These are phyloP conservation scores for Pseudoneurospora amorphoporcata DNA, from an alignment of 495 filamentous ascomycete genomes.

Conservation along the genomic window DNA sequence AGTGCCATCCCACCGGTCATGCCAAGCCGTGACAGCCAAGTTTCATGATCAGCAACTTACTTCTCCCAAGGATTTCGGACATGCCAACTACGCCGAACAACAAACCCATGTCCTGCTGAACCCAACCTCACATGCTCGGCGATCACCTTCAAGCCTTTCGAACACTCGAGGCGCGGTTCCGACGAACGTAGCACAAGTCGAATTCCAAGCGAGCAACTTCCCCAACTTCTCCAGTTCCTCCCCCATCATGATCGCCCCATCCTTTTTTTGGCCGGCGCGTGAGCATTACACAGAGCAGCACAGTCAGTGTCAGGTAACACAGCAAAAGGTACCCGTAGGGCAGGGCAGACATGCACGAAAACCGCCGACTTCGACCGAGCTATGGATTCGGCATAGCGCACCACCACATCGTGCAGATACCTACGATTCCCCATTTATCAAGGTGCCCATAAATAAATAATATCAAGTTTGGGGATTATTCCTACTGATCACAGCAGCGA, in stretches of 20 bases:
- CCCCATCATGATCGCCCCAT: neutral
- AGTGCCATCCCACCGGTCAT: neutral
- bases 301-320: neutral
- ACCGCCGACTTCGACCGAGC: neutral
- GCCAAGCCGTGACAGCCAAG: neutral
- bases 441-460: neutral
- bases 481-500: neutral
- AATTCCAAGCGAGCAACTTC: neutral
- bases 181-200: neutral
- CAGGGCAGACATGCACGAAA: no score
- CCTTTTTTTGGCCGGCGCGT: neutral
- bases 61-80: neutral
- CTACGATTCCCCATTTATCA: neutral
- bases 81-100: neutral
- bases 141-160: neutral
- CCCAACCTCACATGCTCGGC: neutral
- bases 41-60: neutral
- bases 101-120: neutral
- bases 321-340: neutral
- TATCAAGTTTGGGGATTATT: neutral
- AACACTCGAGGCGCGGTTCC: neutral
- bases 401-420: neutral
- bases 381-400: neutral
- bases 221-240: neutral
- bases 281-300: neutral